These are phyloP conservation scores for Boletus bicolor DNA, from an alignment of 768 basidiomycete genomes.

Conservation along the genomic window DNA sequence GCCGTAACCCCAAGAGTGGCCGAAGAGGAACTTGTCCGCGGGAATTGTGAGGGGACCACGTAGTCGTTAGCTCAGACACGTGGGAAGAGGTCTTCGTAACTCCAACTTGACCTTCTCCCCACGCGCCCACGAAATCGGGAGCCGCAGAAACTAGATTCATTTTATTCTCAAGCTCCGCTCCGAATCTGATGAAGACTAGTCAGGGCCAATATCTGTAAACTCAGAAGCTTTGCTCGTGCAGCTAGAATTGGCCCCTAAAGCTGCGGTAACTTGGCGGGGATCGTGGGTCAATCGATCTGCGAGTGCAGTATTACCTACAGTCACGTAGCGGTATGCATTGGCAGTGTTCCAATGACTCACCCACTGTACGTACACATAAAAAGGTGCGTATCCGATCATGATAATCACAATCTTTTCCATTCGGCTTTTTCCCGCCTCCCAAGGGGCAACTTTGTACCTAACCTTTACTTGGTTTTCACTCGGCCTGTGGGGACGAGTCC, in stretches of 20 bases:
- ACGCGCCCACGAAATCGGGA: slow-evolving; percentile 3
- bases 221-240: neutral
- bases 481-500: neutral
- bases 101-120: neutral
- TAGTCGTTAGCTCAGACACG: slow-evolving; percentile 24
- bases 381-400: slow-evolving; percentile 2
- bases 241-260: slow-evolving; percentile 8
- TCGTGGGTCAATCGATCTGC: slow-evolving; percentile 17
- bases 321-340: slow-evolving; percentile 1
- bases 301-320: neutral
- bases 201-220: neutral
- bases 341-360: slow-evolving; percentile 1
- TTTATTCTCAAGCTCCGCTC: neutral
- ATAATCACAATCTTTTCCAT: slow-evolving; percentile 11
- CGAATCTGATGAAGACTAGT: neutral
- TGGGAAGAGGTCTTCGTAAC: slow-evolving; percentile 16
- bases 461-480: slow-evolving; percentile 6
- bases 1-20: slow-evolving; percentile 10
- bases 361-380: slow-evolving; percentile 8
- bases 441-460: slow-evolving; percentile 22
- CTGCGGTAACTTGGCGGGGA: slow-evolving; percentile 1
- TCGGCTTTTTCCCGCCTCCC: neutral
- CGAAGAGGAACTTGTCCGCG: slow-evolving; percentile 19
- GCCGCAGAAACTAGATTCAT: neutral
- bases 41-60: slow-evolving; percentile 12